phyloP scores from a whole-genome alignment of 1,284 basidiomycete genomes.

The Ganoderma leucocontextum region DNA sequence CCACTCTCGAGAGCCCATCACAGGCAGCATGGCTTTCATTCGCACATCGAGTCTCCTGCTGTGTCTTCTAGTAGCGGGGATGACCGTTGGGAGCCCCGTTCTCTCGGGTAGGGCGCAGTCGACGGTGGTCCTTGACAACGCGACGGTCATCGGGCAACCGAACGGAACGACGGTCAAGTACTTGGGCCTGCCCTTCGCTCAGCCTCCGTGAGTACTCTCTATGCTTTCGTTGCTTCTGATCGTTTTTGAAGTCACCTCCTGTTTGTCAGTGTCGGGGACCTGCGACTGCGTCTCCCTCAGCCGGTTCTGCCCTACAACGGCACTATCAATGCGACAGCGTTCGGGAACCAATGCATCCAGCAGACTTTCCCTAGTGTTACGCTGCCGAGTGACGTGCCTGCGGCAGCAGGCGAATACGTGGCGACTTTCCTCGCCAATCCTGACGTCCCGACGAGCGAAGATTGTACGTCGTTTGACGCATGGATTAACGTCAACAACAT shows the following conservation, averaged over 20 bases:
- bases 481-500: too few species aligned
- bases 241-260: not conserved
- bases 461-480: constrained; percentile 24
- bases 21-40: not conserved
- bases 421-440: not conserved
- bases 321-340: constrained; percentile 15
- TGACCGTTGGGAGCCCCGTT: not conserved
- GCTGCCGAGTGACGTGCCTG: constrained; percentile 14
- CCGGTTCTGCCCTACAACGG: constrained; percentile 2
- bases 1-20: not conserved
- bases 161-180: constrained; percentile 23
- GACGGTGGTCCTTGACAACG: constrained; percentile 22
- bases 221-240: not conserved
- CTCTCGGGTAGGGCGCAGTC: not conserved
- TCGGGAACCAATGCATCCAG: constrained; percentile 19
- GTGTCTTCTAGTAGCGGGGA: not conserved
- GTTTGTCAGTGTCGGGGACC: constrained; percentile 46
- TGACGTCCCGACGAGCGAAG: constrained; percentile 25
- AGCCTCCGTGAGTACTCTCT: constrained; percentile 28
- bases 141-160: constrained; percentile 19
- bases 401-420: not conserved
- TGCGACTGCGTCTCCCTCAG: constrained; percentile 35
- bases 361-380: constrained; percentile 9
- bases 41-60: not conserved
- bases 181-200: constrained; percentile 33